phyloP scores from a whole-genome alignment of 306 rosid species.

The Abrus precatorius region DNA sequence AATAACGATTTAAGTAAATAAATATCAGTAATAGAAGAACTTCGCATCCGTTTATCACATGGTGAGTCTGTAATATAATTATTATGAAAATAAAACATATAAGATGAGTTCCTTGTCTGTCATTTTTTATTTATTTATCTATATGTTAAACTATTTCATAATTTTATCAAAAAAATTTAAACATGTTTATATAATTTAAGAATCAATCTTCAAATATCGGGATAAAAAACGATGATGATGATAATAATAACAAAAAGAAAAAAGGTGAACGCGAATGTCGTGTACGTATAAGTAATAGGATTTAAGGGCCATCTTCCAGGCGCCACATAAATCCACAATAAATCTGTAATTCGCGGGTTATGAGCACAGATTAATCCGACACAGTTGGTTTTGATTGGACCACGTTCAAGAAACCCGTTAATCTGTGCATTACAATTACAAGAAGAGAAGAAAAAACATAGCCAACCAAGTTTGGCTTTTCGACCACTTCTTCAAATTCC shows the following conservation, averaged over 20 bases:
- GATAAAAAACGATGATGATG: not conserved
- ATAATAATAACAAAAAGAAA: not conserved
- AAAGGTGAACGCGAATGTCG: conserved; percentile 22
- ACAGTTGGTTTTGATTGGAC: conserved; percentile 50
- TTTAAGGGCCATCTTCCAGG: conserved; percentile 37
- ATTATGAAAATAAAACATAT: no score
- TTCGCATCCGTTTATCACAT: no score
- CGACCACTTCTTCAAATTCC: not conserved
- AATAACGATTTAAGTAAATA: no score
- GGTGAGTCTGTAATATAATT: no score
- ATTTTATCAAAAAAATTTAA: no score
- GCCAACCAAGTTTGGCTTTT: conserved; percentile 41
- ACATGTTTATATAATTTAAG: no score
- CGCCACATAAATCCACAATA: conserved; percentile 57
- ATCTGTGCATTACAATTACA: not conserved
- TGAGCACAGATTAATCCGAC: conserved; percentile 37
- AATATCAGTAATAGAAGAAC: no score
- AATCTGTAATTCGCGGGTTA: conserved; percentile 39
- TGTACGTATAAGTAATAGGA: conserved; percentile 24
- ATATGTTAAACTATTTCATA: no score
- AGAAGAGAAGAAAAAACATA: not conserved
- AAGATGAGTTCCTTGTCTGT: no score
- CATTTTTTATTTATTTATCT: no score
- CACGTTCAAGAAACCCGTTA: conserved; percentile 31
- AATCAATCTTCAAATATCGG: not conserved